Conservation (phyloP, 768 basidiomycete genomes). For the Multifurca ochricompacta region DNA sequence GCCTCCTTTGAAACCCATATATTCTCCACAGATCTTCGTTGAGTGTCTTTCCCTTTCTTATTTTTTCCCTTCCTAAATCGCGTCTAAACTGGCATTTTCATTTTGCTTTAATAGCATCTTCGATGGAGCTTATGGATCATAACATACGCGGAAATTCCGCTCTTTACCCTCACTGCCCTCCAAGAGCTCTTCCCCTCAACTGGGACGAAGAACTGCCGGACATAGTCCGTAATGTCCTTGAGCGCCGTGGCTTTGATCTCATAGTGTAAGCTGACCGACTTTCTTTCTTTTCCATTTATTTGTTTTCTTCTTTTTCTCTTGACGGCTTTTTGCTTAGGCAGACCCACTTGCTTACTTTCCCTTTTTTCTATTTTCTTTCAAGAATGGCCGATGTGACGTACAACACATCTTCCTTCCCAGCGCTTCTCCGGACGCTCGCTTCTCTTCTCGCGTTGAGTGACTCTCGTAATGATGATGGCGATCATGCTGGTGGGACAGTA, state of each 20-base stretch:
- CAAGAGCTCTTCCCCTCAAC: conserved; percentile 45
- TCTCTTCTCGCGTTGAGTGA: conserved; percentile 34
- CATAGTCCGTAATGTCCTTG: conserved; percentile 29
- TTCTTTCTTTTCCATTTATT: background rate
- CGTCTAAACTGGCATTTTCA: too few species aligned
- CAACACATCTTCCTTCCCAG: conserved; percentile 79
- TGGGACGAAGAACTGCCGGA: conserved; percentile 64
- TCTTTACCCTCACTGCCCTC: conserved; percentile 28
- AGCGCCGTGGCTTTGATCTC: conserved; percentile 40
- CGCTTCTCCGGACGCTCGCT: conserved; percentile 61
- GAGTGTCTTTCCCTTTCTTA: background rate
- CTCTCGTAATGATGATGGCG: background rate
- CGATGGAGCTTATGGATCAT: conserved; percentile 67
- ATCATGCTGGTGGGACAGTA: background rate
- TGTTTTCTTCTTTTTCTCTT: background rate
- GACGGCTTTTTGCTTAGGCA: too few species aligned
- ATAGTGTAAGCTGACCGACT: conserved; percentile 49
- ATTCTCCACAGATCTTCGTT: conserved; percentile 23
- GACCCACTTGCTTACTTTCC: too few species aligned
- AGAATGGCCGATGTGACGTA: conserved; percentile 94
- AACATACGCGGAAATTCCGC: conserved; percentile 49
- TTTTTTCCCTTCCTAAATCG: too few species aligned
- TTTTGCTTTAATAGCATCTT: conserved; percentile 58
- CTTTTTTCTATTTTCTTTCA: too few species aligned
- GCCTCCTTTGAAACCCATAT: conserved; percentile 3